Conservation (phyloP, 148 eudicot genomes). For the Camellia sinensis region DNA sequence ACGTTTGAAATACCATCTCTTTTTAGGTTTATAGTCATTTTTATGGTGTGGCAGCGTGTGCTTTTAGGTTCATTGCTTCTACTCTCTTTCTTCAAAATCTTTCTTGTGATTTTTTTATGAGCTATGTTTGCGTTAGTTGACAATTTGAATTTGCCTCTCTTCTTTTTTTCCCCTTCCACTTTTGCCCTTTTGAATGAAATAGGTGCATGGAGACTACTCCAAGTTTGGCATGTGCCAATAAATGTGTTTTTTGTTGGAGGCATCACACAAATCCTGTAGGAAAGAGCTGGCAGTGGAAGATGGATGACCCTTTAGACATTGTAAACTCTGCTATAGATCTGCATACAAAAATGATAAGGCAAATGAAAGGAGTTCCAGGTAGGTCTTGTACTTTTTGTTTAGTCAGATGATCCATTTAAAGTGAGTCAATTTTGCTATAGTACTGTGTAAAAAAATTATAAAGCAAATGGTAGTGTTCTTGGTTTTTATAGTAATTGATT, state of each 20-base stretch:
- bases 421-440: neutral
- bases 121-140: neutral
- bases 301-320: slow-evolving; percentile 90
- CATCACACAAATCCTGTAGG: slow-evolving; percentile 99
- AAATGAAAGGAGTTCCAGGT: slow-evolving; percentile 99
- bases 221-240: slow-evolving; percentile 96
- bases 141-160: slow-evolving; percentile 9
- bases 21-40: neutral
- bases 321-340: slow-evolving; percentile 82
- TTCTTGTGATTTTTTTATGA: neutral
- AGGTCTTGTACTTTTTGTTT: slow-evolving; percentile 13
- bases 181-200: slow-evolving; percentile 11
- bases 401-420: neutral
- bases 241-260: slow-evolving; percentile 99
- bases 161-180: neutral
- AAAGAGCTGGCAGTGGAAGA: slow-evolving; percentile 95
- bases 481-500: neutral
- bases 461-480: neutral
- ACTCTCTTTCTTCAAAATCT: neutral
- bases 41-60: neutral
- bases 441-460: neutral
- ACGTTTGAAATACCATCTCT: neutral
- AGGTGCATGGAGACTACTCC: slow-evolving; percentile 99
- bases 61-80: slow-evolving; percentile 1
- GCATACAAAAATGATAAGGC: slow-evolving; percentile 95